Conservation (phyloP, 1,284 basidiomycete species). For the Taiwanofungus camphoratus region DNA sequence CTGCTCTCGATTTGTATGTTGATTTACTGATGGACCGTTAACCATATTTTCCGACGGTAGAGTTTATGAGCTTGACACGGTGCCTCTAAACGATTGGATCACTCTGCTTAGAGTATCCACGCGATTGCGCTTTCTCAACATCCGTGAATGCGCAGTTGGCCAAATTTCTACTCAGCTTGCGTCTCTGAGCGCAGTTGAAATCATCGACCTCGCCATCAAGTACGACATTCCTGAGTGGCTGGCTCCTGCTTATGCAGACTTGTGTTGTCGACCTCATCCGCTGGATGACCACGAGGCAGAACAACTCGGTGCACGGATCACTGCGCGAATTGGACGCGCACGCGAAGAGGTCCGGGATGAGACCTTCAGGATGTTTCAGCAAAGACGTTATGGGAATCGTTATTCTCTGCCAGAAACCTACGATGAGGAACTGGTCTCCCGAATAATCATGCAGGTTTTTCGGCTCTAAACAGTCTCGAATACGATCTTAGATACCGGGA, state of each 20-base stretch:
- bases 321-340: constrained; percentile 18
- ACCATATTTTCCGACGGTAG: constrained; percentile 13
- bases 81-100: constrained; percentile 29
- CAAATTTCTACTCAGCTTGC: constrained; percentile 24
- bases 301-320: constrained; percentile 26
- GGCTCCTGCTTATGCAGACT: constrained; percentile 31
- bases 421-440: constrained; percentile 20
- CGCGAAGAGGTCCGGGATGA: constrained; percentile 20
- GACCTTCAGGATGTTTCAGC: constrained; percentile 15
- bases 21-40: background rate
- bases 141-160: constrained; percentile 29
- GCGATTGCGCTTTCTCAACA: constrained; percentile 25
- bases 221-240: constrained; percentile 35
- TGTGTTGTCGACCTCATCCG: constrained; percentile 30
- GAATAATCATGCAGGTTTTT: constrained; percentile 19
- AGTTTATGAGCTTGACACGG: constrained; percentile 23
- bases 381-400: constrained; percentile 12
- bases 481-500: too few species aligned
- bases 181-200: constrained; percentile 28
- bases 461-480: constrained; percentile 3
- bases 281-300: constrained; percentile 32
- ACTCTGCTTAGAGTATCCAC: constrained; percentile 32
- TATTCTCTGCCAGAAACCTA: constrained; percentile 12
- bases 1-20: background rate
- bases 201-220: constrained; percentile 32